These are phyloP conservation scores for Hyphochytrium catenoides DNA, from an alignment of 352 stramenopile genomes.

Conservation along the genomic window DNA sequence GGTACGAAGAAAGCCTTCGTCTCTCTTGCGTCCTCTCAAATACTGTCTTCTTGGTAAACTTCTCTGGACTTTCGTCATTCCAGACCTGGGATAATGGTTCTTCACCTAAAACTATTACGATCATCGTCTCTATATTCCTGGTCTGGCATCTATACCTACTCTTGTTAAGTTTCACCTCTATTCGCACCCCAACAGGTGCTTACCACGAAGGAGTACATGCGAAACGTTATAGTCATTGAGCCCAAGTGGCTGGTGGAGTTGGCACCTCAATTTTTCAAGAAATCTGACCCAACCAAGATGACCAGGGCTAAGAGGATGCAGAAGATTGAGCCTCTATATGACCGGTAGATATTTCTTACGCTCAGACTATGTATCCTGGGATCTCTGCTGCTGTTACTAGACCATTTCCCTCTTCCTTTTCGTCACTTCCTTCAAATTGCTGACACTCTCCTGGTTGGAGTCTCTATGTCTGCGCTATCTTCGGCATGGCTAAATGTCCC, in stretches of 20 bases:
- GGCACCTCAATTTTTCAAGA: slow-evolving; percentile 84
- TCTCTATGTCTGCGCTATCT: no score
- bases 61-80: background rate
- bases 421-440: no score
- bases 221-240: slow-evolving; percentile 98
- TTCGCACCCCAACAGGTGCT: slow-evolving; percentile 16
- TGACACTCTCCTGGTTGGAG: no score
- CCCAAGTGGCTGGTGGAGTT: slow-evolving; percentile 97
- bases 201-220: slow-evolving; percentile 97
- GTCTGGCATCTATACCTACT: background rate
- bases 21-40: slow-evolving; percentile 37
- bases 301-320: slow-evolving; percentile 93
- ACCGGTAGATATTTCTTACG: no score
- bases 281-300: slow-evolving; percentile 89
- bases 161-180: background rate
- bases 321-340: slow-evolving; percentile 97
- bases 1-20: no score
- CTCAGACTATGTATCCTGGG: no score
- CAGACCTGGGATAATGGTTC: background rate
- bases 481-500: no score
- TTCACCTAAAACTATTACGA: background rate
- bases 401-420: no score
- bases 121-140: background rate
- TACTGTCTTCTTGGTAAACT: background rate
- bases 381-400: no score